Evolutionary conservation across 306 rosid genomes (phyloP).

Genomic region (Vigna mungo): DNA sequence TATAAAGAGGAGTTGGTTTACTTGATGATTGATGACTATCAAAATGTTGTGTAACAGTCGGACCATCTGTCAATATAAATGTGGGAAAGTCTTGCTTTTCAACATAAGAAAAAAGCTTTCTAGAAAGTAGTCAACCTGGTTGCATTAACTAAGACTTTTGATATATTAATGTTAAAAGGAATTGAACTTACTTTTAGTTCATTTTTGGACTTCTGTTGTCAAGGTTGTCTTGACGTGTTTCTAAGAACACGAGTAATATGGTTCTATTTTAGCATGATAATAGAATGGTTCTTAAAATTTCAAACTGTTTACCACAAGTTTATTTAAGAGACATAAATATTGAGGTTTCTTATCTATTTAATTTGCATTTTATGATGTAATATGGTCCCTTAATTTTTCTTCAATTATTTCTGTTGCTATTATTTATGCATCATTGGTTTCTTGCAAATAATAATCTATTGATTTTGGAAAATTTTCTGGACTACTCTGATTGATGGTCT

Average conservation of each 20-base stretch:
- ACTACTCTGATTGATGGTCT: conserved; percentile 10
- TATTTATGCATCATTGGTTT: conserved; percentile 13
- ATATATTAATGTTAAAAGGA: conserved; percentile 1
- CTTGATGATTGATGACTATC: neutral
- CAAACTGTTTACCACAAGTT: neutral
- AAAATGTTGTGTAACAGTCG: neutral
- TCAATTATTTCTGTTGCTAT: neutral
- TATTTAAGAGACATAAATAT: neutral
- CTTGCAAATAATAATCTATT: too few species aligned
- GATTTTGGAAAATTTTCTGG: conserved; percentile 20
- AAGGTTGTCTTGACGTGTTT: conserved; percentile 28
- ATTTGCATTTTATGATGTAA: neutral
- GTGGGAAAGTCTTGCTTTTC: conserved; percentile 15
- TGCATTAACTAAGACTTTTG: neutral
- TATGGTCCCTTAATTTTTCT: neutral
- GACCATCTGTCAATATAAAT: neutral
- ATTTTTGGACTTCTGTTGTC: neutral
- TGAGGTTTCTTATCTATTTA: neutral
- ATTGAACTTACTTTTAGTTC: neutral
- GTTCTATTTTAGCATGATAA: neutral
- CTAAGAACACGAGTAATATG: neutral
- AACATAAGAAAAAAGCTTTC: conserved; percentile 1
- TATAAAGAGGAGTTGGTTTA: neutral
- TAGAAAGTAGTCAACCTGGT: neutral
- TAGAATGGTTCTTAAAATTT: neutral